phyloP scores from a whole-genome alignment of 1,139 yeast species.

The Hemisphaericaspora xylanilytica region DNA sequence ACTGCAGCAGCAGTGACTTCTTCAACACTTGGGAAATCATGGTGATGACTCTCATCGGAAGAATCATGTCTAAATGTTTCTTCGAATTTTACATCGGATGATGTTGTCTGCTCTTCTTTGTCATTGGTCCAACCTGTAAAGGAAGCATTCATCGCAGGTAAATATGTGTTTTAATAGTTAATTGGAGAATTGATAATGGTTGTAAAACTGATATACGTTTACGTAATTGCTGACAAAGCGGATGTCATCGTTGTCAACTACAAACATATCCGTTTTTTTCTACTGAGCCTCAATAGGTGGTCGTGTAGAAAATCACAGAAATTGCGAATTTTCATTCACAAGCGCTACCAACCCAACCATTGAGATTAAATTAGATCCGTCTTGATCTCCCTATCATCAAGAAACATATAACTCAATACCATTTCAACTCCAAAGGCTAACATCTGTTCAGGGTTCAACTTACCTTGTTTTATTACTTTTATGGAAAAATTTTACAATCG shows the following conservation, averaged over 20 bases:
- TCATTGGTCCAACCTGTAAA: conserved; percentile 26
- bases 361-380: too few relatives aligned
- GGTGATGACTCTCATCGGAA: conserved; percentile 14
- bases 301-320: not conserved
- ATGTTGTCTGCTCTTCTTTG: conserved; percentile 20
- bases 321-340: too few relatives aligned
- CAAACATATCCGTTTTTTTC: not conserved
- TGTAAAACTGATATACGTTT: conserved; percentile 6
- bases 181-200: not conserved
- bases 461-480: too few relatives aligned
- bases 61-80: conserved; percentile 33
- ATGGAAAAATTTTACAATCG: too few relatives aligned
- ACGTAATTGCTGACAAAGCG: conserved; percentile 10
- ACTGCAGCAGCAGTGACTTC: conserved; percentile 35
- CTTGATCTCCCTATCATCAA: too few relatives aligned
- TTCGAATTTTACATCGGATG: conserved; percentile 20
- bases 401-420: too few relatives aligned
- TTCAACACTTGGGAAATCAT: conserved; percentile 22
- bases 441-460: too few relatives aligned
- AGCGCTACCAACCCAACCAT: too few relatives aligned
- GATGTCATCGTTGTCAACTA: not conserved
- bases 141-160: conserved; percentile 22
- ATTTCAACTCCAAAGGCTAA: too few relatives aligned
- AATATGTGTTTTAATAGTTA: not conserved
- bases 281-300: not conserved